phyloP scores from a whole-genome alignment of 2,329 filamentous ascomycete species.

The Hymenoscyphus scutula region DNA sequence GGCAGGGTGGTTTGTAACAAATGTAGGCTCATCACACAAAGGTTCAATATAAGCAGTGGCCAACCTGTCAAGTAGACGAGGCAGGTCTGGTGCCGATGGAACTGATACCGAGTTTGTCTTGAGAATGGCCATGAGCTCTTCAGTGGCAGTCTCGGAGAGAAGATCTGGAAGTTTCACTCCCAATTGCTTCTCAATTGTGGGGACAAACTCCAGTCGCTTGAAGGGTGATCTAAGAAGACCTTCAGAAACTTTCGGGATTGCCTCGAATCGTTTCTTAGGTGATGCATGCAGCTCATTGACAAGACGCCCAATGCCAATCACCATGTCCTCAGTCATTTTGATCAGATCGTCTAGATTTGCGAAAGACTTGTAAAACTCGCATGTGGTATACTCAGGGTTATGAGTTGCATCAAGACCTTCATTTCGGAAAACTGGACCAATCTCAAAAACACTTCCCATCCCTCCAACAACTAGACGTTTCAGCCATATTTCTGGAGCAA shows the following conservation, averaged over 20 bases:
- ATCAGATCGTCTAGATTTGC: constrained; percentile 75
- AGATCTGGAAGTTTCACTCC: constrained; percentile 44
- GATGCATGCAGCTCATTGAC: constrained; percentile 34
- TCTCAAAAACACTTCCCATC: constrained; percentile 86
- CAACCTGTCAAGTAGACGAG: constrained; percentile 78
- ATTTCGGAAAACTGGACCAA: constrained; percentile 89
- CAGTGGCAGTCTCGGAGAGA: constrained; percentile 49
- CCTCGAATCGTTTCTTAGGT: constrained; percentile 44
- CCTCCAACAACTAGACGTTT: constrained; percentile 90
- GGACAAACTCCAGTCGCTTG: constrained; percentile 74
- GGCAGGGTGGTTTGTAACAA: constrained; percentile 86
- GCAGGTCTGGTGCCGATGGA: constrained; percentile 55
- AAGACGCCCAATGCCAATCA: constrained; percentile 57
- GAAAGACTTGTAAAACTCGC: constrained; percentile 93
- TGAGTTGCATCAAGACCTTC: constrained; percentile 89
- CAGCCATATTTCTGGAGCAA: constrained; percentile 92
- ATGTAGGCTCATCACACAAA: constrained; percentile 68
- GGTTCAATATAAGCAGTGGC: constrained; percentile 76
- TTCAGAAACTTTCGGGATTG: constrained; percentile 49
- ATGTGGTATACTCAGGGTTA: constrained; percentile 96
- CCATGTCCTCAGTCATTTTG: constrained; percentile 67
- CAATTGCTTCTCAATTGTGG: constrained; percentile 69
- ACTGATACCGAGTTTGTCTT: constrained; percentile 45
- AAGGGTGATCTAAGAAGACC: constrained; percentile 55
- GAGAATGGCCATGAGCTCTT: constrained; percentile 57